Evolutionary conservation across 129 eudicot genomes (phyloP).

Genomic region (Tagetes patula): DNA sequence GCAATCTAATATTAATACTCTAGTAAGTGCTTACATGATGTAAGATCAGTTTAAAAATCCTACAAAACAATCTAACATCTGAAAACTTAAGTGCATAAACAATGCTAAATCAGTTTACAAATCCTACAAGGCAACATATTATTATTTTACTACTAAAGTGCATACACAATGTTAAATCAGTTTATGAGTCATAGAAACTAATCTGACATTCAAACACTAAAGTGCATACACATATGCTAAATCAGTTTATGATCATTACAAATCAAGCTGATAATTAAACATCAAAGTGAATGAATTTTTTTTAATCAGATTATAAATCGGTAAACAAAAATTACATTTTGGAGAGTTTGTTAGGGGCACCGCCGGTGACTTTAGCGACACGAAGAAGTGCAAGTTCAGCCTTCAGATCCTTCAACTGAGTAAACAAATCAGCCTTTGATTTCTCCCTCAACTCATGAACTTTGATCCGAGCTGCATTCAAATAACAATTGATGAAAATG

Average conservation of each 20-base stretch:
- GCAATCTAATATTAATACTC: too few relatives aligned
- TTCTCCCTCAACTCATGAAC: conserved; percentile 56
- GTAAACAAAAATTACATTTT: conserved; percentile 38
- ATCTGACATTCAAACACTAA: background rate
- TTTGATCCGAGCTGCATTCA: conserved; percentile 49
- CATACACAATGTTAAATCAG: background rate
- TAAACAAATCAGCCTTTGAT: conserved; percentile 43
- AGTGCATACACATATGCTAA: background rate
- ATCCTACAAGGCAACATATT: too few relatives aligned
- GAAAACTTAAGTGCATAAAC: too few relatives aligned
- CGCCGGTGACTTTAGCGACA: conserved; percentile 69
- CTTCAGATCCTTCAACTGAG: conserved; percentile 50
- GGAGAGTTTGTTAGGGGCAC: conserved; percentile 67
- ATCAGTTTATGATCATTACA: background rate
- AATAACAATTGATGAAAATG: background rate
- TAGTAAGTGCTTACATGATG: too few relatives aligned
- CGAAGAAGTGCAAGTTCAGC: conserved; percentile 62
- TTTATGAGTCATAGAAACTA: background rate
- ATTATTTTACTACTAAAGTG: too few relatives aligned
- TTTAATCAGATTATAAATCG: background rate
- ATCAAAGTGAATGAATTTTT: background rate
- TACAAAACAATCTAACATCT: too few relatives aligned
- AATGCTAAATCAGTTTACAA: too few relatives aligned
- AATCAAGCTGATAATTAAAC: background rate
- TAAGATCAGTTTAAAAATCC: background rate